Evolutionary conservation across 495 filamentous ascomycete genomes (phyloP), one percentile per base, ranked within the genome.

Genomic region (Acidiella bohemica): DNA sequence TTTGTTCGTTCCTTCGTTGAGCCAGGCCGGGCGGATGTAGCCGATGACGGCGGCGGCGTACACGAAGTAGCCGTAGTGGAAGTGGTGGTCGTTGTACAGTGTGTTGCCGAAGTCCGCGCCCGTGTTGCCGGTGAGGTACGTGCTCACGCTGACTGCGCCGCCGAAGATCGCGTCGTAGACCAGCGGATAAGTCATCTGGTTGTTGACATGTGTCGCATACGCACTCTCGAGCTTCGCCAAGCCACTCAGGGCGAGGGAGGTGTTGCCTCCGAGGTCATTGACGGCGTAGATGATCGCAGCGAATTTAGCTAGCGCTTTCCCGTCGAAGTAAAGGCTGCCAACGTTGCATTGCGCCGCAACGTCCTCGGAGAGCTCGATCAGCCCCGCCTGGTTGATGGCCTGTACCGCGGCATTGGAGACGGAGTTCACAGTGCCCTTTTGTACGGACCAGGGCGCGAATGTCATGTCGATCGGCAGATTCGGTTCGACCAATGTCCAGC

Each of bases 261-360:
- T 56, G 36, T 88, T 70, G 18, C 70, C 62, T 12, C 79, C 64
- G 20, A 95, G 59, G 37, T 80, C 69, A 47, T 77, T 67, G 17
- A 81, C 64, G 0, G 76, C 74, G 55, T 82, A 79, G 28, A 82
- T 31, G 13, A 51, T 55, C 29, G 39, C 45, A 14, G 54, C 47
- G 38, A 53, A 47, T 31, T 50, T 50, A 14, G 53, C 46, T 10
- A 39, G 39, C 54, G 71, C 76, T 67, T 97, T 97, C 47, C 88
- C 88, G 47, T 80, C 79, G 55, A 81, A 97, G 60, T 97, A 97
- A 80, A 95, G 92, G 46, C 81, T 92, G 55, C 92, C 71, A 23
- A 86, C 67, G 44, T 90, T 71, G 4, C 75, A 76, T 54, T 92
- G 80, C 4, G 58, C 54, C 17, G 62, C 53, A 36, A 94, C 79